A percentile compares a stretch with the other conserved stretches of the same genome.
Conservation (phyloP, 2,329 filamentous ascomycete genomes). For the Fusarium fujikuroi region DNA sequence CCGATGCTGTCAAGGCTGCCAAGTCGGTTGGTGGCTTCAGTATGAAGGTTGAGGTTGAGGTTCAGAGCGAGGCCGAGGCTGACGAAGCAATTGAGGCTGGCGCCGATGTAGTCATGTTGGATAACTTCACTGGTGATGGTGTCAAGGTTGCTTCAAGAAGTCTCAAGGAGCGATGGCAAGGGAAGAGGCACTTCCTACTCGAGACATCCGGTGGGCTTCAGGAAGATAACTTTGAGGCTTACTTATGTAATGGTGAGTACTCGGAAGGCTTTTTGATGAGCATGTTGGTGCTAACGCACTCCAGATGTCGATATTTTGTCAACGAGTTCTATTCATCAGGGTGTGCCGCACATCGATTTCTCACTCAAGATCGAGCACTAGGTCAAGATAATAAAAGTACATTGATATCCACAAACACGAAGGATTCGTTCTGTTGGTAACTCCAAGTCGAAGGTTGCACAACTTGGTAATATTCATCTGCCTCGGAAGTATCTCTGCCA, state of each 20-base stretch:
- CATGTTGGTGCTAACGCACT: constrained; percentile 3
- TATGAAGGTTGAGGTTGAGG: constrained; percentile 96
- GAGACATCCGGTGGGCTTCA: constrained; percentile 94
- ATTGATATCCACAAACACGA: background rate
- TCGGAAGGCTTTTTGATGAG: background rate
- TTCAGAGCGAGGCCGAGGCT: constrained; percentile 86
- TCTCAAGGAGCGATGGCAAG: constrained; percentile 83
- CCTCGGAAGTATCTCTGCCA: background rate
- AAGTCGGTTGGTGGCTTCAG: constrained; percentile 88
- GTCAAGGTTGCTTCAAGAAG: constrained; percentile 78
- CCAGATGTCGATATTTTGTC: constrained; percentile 93
- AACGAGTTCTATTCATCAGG: constrained; percentile 96
- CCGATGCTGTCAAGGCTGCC: constrained; percentile 84
- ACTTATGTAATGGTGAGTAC: constrained; percentile 76
- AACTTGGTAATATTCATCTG: background rate
- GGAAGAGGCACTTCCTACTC: constrained; percentile 78
- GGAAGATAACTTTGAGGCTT: constrained; percentile 82
- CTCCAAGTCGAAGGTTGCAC: background rate
- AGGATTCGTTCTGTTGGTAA: background rate
- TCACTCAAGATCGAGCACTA: constrained; percentile 82
- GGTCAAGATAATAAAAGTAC: constrained; percentile 21
- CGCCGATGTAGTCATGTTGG: constrained; percentile 96
- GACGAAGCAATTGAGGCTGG: constrained; percentile 91
- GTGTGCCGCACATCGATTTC: constrained; percentile 92
- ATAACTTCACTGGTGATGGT: constrained; percentile 88